phyloP scores from a whole-genome alignment of 2,329 filamentous ascomycete species.

The Neofusicoccum laricinum region DNA sequence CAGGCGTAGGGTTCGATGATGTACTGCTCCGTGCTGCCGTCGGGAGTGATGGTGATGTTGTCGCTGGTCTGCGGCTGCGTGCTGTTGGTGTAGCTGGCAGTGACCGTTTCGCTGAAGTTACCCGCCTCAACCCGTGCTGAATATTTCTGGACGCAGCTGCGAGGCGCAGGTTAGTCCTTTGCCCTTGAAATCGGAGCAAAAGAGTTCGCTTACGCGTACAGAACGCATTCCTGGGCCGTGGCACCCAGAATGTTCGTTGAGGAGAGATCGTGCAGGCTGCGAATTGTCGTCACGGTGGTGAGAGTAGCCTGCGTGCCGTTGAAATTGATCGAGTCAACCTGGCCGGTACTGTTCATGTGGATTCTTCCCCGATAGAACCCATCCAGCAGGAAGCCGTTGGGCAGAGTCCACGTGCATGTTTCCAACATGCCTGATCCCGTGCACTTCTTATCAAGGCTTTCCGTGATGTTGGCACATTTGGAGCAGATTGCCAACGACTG shows the following conservation, averaged over 20 bases:
- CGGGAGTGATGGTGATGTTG: background rate
- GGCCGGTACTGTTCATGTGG: background rate
- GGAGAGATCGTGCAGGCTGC: background rate
- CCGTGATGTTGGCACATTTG: constrained; percentile 16
- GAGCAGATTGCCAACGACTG: constrained; percentile 15
- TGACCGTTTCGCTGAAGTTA: background rate
- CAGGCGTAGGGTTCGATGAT: background rate
- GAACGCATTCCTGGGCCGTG: background rate
- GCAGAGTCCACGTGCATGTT: background rate
- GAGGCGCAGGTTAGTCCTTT: background rate
- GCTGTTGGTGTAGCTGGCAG: background rate
- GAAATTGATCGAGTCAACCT: background rate
- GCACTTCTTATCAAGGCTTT: background rate
- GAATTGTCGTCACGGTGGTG: background rate
- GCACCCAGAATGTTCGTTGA: background rate
- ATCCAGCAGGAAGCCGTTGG: background rate
- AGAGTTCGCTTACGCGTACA: background rate
- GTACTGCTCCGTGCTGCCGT: background rate
- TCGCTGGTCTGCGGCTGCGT: background rate
- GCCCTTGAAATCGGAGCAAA: background rate
- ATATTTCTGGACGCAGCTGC: constrained; percentile 4
- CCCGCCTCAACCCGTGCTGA: background rate
- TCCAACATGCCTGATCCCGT: background rate
- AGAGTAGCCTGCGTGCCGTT: background rate
- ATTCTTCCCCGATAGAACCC: background rate